phyloP scores from a whole-genome alignment of 2,329 filamentous ascomycete species.

The Botrytis deweyae region DNA sequence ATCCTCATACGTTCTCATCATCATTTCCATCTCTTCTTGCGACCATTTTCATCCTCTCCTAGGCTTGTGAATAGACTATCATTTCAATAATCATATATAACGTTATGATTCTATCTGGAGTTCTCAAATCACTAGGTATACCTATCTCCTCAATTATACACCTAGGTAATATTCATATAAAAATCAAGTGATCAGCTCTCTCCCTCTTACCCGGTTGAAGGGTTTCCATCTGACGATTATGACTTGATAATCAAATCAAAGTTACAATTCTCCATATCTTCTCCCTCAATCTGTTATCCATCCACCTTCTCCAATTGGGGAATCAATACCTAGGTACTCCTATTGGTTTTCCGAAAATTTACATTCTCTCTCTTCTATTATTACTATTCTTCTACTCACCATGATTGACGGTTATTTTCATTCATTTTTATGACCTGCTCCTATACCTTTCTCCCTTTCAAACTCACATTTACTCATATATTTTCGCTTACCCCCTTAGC shows the following conservation, averaged over 20 bases:
- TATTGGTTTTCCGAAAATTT: not conserved
- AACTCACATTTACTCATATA: not conserved
- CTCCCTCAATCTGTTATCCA: not conserved
- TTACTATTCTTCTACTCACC: not conserved
- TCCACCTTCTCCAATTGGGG: not conserved
- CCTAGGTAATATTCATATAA: not conserved
- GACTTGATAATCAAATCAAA: not conserved
- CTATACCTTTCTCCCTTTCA: not conserved
- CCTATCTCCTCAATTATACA: not conserved
- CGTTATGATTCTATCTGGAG: too few relatives aligned
- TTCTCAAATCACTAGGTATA: not conserved
- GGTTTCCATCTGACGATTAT: not conserved
- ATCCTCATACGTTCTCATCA: not conserved
- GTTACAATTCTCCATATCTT: not conserved
- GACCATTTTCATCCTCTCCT: not conserved
- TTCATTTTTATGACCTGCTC: not conserved
- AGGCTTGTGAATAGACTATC: not conserved
- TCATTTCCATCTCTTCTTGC: not conserved
- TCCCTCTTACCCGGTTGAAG: not conserved
- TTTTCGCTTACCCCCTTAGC: not conserved
- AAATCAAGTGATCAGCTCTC: not conserved
- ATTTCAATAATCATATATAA: not conserved
- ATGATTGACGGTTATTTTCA: not conserved
- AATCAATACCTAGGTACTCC: too few relatives aligned
- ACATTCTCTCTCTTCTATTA: not conserved